Conservation (phyloP, 495 filamentous ascomycete genomes). For the Diplogelasinospora grovesii region DNA sequence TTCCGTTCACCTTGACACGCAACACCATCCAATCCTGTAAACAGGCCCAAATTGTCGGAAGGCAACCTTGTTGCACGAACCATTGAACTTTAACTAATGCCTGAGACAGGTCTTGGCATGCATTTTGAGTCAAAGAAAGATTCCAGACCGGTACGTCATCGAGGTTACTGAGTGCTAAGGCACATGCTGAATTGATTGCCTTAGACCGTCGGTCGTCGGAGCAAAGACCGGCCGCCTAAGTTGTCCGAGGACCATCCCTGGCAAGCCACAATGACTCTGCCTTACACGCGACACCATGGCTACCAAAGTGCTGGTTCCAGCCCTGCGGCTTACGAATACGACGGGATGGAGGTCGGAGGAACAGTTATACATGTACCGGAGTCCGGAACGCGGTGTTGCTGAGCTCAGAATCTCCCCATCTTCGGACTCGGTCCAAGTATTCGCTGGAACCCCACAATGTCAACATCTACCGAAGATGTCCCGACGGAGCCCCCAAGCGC, state of each 20-base stretch:
- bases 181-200: slow-evolving; percentile 15
- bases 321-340: slow-evolving; percentile 9
- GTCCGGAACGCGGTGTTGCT: slow-evolving; percentile 7
- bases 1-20: too few species aligned
- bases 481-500: slow-evolving; percentile 5
- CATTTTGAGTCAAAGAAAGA: too few species aligned
- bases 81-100: too few species aligned
- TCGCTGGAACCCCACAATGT: slow-evolving; percentile 7
- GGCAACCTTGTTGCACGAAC: too few species aligned
- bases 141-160: not conserved
- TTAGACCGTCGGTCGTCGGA: slow-evolving; percentile 22
- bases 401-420: slow-evolving; percentile 5
- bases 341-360: not conserved
- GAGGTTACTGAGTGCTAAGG: too few species aligned
- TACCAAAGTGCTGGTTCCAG: slow-evolving; percentile 4
- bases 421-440: slow-evolving; percentile 6
- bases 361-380: slow-evolving; percentile 9
- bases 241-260: slow-evolving; percentile 12
- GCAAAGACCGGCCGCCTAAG: slow-evolving; percentile 21
- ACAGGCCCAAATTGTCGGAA: too few species aligned
- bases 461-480: slow-evolving; percentile 11
- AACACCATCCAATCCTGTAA: too few species aligned
- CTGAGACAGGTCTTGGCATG: too few species aligned
- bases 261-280: slow-evolving; percentile 3
- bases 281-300: slow-evolving; percentile 11